These are phyloP conservation scores for Zancudomyces culisetae DNA, from an alignment of 371 early-diverging fungal genomes.

Conservation along the genomic window DNA sequence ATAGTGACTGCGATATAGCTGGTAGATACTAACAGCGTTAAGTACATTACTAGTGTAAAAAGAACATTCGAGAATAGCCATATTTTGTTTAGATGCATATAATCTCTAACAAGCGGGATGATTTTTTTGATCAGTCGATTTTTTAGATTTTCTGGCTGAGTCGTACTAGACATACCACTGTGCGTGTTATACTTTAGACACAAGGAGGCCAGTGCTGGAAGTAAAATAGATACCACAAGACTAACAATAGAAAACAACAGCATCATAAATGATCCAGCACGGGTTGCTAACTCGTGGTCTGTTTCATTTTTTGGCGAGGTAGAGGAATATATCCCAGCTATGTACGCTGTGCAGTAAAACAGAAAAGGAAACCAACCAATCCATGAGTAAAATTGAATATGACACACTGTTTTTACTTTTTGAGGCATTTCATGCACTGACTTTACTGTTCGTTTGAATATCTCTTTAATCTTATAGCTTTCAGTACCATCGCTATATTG, in stretches of 20 bases:
- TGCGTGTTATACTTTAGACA: no score
- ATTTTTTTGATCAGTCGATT: no score
- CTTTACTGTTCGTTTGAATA: no score
- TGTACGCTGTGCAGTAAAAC: constrained; percentile 70
- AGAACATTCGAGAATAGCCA: constrained; percentile 37
- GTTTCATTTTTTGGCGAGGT: constrained; percentile 21
- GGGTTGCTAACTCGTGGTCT: constrained; percentile 42
- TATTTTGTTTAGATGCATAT: constrained; percentile 13
- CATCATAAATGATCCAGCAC: constrained; percentile 69
- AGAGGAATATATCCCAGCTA: constrained; percentile 36
- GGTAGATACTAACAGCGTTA: constrained; percentile 36
- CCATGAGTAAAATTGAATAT: constrained; percentile 84
- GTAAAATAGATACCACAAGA: constrained; percentile 41
- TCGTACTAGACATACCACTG: no score
- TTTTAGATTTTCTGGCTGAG: no score
- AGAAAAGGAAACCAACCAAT: constrained; percentile 92
- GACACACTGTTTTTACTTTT: constrained; percentile 55
- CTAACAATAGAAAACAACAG: constrained; percentile 61
- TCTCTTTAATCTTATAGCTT: no score
- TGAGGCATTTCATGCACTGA: constrained; percentile 33
- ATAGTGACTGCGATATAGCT: constrained; percentile 30
- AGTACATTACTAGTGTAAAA: constrained; percentile 26
- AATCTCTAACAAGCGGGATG: no score
- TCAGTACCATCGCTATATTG: no score
- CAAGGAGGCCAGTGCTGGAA: no score